Percentiles rank a stretch among this genome's conserved stretches.
phyloP scores from a whole-genome alignment of 2,329 filamentous ascomycete genomes.

The Cercospora sp. region DNA sequence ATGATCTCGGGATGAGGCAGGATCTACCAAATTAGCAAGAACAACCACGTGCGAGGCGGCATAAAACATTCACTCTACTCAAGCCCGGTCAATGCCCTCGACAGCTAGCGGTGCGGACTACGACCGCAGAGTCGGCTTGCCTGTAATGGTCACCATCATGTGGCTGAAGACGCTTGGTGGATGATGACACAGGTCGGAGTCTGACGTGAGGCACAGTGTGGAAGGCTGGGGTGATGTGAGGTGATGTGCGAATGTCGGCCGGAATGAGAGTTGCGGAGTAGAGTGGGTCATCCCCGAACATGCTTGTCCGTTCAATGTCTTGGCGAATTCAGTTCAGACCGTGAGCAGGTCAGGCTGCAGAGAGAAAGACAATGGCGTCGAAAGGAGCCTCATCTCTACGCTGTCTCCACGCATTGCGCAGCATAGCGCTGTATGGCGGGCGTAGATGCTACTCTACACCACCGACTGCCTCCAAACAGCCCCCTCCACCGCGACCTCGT shows the following conservation, averaged over 20 bases:
- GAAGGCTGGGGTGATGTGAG: background rate
- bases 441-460: slow-evolving; percentile 31
- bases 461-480: slow-evolving; percentile 21
- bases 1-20: background rate
- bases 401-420: slow-evolving; percentile 34
- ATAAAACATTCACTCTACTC: background rate
- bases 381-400: slow-evolving; percentile 39
- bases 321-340: background rate
- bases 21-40: background rate
- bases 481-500: slow-evolving; percentile 24
- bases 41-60: background rate
- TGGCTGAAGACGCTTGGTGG: background rate
- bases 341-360: background rate
- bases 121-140: background rate
- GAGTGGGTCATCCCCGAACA: slow-evolving; percentile 30
- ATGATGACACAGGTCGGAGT: background rate
- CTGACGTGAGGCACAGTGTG: background rate
- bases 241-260: slow-evolving; percentile 24
- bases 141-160: background rate
- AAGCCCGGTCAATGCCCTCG: background rate
- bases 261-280: background rate
- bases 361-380: slow-evolving; percentile 16
- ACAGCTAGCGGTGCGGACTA: background rate
- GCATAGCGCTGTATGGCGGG: slow-evolving; percentile 27
- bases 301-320: background rate